Evolutionary conservation across 257 asterid species (phyloP).

Genomic region (Craterostigma plantagineum): DNA sequence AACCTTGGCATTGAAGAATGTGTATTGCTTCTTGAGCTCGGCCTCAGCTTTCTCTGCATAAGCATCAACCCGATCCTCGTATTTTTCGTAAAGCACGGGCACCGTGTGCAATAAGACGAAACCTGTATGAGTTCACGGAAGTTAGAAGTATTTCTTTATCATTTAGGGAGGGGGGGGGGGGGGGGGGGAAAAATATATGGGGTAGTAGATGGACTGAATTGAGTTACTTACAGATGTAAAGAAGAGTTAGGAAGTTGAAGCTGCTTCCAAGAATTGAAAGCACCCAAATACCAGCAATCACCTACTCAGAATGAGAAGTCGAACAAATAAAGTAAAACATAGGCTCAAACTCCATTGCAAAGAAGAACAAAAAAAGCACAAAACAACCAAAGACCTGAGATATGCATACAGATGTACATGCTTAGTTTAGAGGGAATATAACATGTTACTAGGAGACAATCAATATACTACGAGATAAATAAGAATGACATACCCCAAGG

Average conservation of each 20-base stretch:
- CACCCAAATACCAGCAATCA: neutral
- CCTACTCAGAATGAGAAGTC: no score
- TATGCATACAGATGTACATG: no score
- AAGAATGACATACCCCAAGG: no score
- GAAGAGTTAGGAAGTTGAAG: neutral
- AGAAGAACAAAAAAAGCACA: no score
- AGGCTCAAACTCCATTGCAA: no score
- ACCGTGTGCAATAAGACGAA: neutral
- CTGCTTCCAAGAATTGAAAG: neutral
- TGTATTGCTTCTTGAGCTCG: neutral
- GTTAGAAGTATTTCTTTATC: neutral
- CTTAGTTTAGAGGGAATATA: no score
- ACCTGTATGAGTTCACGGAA: neutral
- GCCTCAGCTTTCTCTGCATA: constrained; percentile 1
- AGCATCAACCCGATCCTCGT: neutral
- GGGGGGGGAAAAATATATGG: neutral
- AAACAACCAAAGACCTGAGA: no score
- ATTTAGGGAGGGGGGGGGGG: neutral
- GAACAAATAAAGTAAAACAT: no score
- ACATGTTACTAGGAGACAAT: no score
- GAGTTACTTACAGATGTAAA: neutral
- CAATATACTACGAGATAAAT: no score
- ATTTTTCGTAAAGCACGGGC: constrained; percentile 1
- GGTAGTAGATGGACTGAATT: no score
- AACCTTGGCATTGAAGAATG: neutral